Conservation (phyloP, 2,329 filamentous ascomycete species). For the Lasiodiplodia sp. region DNA sequence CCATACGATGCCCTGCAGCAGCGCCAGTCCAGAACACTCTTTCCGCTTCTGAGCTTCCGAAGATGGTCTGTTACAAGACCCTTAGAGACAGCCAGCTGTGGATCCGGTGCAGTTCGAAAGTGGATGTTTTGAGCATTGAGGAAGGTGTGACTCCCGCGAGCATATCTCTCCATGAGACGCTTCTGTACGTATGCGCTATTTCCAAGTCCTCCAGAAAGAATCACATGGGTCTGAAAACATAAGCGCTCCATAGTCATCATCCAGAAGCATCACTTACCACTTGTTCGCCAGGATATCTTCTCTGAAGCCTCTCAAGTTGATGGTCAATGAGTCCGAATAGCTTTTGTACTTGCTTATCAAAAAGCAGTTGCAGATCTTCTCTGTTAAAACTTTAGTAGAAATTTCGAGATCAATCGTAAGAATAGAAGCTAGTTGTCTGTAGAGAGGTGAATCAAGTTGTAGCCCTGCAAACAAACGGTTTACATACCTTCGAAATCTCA, state of each 20-base stretch:
- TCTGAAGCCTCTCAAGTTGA: slow-evolving; percentile 41
- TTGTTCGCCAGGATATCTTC: slow-evolving; percentile 40
- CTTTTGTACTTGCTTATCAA: slow-evolving; percentile 47
- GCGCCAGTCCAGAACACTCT: slow-evolving; percentile 53
- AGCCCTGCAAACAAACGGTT: too few relatives aligned
- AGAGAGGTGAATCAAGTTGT: too few relatives aligned
- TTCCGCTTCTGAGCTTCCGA: slow-evolving; percentile 54
- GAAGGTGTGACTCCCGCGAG: slow-evolving; percentile 33
- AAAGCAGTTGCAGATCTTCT: slow-evolving; percentile 43
- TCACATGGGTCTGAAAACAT: slow-evolving; percentile 39
- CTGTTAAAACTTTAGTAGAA: slow-evolving; percentile 9
- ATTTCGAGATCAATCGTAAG: too few relatives aligned
- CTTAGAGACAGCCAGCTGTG: slow-evolving; percentile 63
- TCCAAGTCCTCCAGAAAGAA: slow-evolving; percentile 53
- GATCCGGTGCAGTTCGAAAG: slow-evolving; percentile 54
- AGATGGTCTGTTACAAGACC: slow-evolving; percentile 61
- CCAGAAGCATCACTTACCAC: slow-evolving; percentile 32
- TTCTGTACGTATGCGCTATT: slow-evolving; percentile 52
- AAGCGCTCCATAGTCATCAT: background rate
- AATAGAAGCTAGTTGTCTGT: too few relatives aligned
- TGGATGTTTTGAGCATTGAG: slow-evolving; percentile 38
- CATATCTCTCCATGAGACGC: slow-evolving; percentile 44
- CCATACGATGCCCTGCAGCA: slow-evolving; percentile 49
- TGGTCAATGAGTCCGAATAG: slow-evolving; percentile 46
- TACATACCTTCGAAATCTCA: slow-evolving; percentile 41